Base-by-base conservation (phyloP, 345 rosid species). In the Dimocarpus longan region DNA sequence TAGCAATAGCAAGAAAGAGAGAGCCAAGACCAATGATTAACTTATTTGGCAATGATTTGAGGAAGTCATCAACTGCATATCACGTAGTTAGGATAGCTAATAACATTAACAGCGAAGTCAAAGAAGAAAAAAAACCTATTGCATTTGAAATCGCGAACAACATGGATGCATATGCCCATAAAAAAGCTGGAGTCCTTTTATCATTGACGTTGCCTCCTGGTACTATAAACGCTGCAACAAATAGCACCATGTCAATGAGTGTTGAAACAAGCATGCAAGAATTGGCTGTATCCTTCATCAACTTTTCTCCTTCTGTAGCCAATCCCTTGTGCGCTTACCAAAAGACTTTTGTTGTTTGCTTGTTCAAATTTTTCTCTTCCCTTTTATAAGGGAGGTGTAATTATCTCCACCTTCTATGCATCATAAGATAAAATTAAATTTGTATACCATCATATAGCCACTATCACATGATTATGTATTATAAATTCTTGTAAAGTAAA, bases 161-260 rank as follows among this genome's bases (percentile, higher is more conserved):
- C 8, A 73, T 44, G 52, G 67, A 81, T 64, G 83, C 5, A 24
- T 62, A 54, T 32, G 77, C 11, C 1, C 21, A 3, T 56, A 56
- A 56, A 56, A 56, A 56, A 15, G 18, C 11, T 15, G 62, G 62
- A 15, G 18, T 15, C 18, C 57, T 19, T 52, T 52, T 52, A 52
- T 52, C 57, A 13, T 12, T 52, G 4, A 52, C 7, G 75, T 26
- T 80, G 44, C 21, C 21, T 52, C 57, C 79, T 0, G 83, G 83
- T 37, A 71, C 80, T 2, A 76, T 80, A 71, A 80, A 60, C 16
- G 76, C 79, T 39, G 79, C 83, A 60, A 79, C 76, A 32, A 81
- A 77, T 13, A 68, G 52, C 6, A 77, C 50, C 0, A 80, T 77
- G 10, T 50, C 70, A 10, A 81, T 81, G 18, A 81, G 70, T 8